Evolutionary conservation across 371 early-diverging fungal species (phyloP).

Genomic region (Dinochytrium kinnereticum): DNA sequence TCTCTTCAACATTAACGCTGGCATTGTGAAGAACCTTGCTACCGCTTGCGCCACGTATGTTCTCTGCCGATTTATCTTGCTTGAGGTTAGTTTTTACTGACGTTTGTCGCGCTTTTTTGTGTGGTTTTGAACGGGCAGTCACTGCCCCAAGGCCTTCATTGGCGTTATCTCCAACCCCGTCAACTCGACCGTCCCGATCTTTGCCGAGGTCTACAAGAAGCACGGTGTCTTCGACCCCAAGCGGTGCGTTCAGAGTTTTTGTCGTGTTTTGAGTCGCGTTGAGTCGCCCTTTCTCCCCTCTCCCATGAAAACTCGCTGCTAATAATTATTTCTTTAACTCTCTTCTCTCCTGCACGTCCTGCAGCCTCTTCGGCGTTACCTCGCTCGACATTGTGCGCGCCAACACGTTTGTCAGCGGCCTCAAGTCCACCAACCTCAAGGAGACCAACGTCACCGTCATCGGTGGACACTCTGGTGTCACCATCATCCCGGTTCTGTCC

Average conservation of each 20-base stretch:
- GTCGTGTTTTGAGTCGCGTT: too few relatives aligned
- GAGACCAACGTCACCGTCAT: conserved; percentile 88
- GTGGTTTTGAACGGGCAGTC: too few relatives aligned
- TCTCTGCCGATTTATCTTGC: background rate
- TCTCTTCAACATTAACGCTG: conserved; percentile 98
- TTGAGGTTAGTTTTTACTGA: background rate
- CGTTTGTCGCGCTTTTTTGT: too few relatives aligned
- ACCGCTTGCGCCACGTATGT: conserved; percentile 64
- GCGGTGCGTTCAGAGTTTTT: conserved; percentile 33
- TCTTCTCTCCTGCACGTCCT: background rate
- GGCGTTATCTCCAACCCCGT: conserved; percentile 99
- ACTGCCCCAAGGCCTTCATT: conserved; percentile 94
- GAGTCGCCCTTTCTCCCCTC: too few relatives aligned
- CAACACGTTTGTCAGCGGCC: conserved; percentile 91
- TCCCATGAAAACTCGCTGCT: too few relatives aligned
- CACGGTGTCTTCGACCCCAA: conserved; percentile 88
- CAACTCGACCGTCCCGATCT: conserved; percentile 99
- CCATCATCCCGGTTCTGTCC: conserved; percentile 96
- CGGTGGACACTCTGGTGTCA: conserved; percentile 99
- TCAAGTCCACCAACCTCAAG: conserved; percentile 76
- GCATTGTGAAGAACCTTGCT: conserved; percentile 89
- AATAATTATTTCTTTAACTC: background rate
- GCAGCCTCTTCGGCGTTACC: conserved; percentile 95
- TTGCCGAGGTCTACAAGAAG: conserved; percentile 95
- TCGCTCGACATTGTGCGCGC: conserved; percentile 98